These are phyloP conservation scores for Aureobasidium sp. DNA, from an alignment of 2,329 filamentous ascomycete species.

Conservation along the genomic window DNA sequence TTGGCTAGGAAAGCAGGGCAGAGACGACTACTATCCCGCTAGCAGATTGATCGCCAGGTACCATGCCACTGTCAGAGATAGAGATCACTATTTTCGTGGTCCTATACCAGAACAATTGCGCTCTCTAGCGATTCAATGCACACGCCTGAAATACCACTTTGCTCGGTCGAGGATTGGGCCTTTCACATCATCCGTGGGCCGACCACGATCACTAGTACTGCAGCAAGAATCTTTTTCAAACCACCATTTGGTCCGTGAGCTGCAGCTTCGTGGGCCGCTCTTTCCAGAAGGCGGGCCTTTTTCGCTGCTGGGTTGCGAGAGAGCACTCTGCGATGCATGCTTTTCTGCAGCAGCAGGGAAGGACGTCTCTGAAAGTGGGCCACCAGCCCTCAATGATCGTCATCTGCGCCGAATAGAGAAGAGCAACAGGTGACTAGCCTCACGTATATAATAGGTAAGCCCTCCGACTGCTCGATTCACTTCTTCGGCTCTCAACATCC, in stretches of 20 bases:
- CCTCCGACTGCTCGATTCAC: background rate
- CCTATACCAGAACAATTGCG: background rate
- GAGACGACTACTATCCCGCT: background rate
- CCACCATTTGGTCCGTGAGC: conserved; percentile 7
- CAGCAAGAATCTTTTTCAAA: background rate
- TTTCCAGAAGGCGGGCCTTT: conserved; percentile 6
- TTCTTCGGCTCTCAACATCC: background rate
- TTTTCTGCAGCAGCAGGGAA: background rate
- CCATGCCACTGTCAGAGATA: conserved; percentile 10
- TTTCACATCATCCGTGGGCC: background rate
- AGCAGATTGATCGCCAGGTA: conserved; percentile 7
- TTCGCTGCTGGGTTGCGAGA: background rate
- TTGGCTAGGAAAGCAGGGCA: background rate
- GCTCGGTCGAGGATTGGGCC: background rate
- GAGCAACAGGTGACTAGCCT: background rate
- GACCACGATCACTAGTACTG: background rate
- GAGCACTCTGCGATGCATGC: background rate
- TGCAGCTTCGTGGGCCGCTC: background rate
- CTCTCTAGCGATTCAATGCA: background rate
- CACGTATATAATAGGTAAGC: conserved; percentile 4
- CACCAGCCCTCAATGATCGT: background rate
- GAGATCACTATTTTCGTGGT: background rate
- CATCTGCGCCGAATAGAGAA: background rate
- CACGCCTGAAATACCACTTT: background rate
- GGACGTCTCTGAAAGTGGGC: background rate